Percentiles rank a stretch among this genome's conserved stretches.
Conservation (phyloP, 768 basidiomycete genomes). For the Agaricus subrufescens region DNA sequence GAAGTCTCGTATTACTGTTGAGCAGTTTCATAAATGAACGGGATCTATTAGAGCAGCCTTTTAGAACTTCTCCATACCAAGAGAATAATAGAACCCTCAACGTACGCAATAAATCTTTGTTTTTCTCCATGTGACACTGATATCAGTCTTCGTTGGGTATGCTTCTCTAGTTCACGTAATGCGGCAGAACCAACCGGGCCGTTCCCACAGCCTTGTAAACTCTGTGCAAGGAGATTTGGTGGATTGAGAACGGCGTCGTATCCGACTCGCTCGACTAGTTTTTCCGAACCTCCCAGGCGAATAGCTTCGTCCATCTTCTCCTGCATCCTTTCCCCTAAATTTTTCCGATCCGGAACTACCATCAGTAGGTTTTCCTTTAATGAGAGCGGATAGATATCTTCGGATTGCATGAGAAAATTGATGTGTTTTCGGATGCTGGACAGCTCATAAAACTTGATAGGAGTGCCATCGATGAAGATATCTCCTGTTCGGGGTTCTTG, state of each 20-base stretch:
- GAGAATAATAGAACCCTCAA: conserved; percentile 8
- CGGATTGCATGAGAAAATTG: conserved; percentile 37
- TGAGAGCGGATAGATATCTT: conserved; percentile 29
- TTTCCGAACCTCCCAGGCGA: conserved; percentile 26
- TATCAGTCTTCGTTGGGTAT: conserved; percentile 17
- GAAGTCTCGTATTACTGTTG: conserved; percentile 30
- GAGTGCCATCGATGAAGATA: conserved; percentile 34
- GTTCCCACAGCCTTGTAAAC: conserved; percentile 22
- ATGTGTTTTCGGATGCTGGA: conserved; percentile 30
- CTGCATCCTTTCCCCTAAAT: neutral
- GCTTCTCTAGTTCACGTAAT: conserved; percentile 20
- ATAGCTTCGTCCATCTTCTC: conserved; percentile 19
- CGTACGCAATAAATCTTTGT: conserved; percentile 38
- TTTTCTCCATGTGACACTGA: conserved; percentile 31
- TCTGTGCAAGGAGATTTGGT: conserved; percentile 22
- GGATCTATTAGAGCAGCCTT: conserved; percentile 23
- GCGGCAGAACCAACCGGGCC: conserved; percentile 22
- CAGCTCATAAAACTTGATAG: conserved; percentile 26
- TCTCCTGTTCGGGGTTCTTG: conserved; percentile 28
- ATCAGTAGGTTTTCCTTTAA: conserved; percentile 28
- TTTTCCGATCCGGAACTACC: conserved; percentile 14
- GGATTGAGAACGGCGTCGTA: conserved; percentile 31
- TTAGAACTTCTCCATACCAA: neutral
- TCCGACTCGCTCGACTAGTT: conserved; percentile 28
- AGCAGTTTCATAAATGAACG: conserved; percentile 33